Conservation (phyloP, 345 rosid genomes). For the Lepidium didymum region DNA sequence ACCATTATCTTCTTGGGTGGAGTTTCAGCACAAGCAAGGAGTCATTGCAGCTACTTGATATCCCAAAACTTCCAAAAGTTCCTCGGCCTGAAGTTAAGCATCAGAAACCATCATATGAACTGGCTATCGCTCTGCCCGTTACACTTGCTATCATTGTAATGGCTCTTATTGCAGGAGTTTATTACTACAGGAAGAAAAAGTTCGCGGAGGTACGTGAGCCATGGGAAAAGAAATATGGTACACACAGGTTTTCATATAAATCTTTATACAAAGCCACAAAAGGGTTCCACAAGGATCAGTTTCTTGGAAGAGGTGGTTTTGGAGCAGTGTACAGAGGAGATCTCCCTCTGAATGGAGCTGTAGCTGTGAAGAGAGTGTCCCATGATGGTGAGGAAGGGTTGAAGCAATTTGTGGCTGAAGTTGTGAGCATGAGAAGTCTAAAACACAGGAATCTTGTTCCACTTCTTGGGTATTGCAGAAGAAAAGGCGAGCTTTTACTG, state of each 20-base stretch:
- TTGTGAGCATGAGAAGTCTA: conserved; percentile 39
- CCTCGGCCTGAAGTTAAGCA: conserved; percentile 33
- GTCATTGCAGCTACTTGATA: conserved; percentile 31
- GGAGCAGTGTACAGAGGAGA: conserved; percentile 44
- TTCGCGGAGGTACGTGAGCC: conserved; percentile 37
- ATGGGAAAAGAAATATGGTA: conserved; percentile 41
- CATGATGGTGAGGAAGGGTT: conserved; percentile 36
- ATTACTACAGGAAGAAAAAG: conserved; percentile 23
- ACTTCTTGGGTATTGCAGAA: conserved; percentile 44
- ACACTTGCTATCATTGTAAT: conserved; percentile 5
- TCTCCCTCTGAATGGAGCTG: conserved; percentile 17
- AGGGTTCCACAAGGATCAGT: conserved; percentile 34
- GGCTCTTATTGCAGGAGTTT: conserved; percentile 14
- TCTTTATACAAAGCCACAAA: conserved; percentile 34
- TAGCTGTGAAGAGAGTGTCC: conserved; percentile 45
- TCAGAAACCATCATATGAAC: conserved; percentile 6
- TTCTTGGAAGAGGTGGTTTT: conserved; percentile 46
- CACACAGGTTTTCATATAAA: conserved; percentile 37
- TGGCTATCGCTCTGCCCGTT: conserved; percentile 7
- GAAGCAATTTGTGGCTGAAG: conserved; percentile 48
- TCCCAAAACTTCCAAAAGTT: conserved; percentile 45
- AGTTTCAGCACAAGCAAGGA: conserved; percentile 42
- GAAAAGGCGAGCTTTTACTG: conserved; percentile 37
- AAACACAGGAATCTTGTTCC: conserved; percentile 45
- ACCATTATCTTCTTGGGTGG: conserved; percentile 62